Base-by-base conservation (phyloP, 768 basidiomycete species). In the Macrolepiota albuminosa region DNA sequence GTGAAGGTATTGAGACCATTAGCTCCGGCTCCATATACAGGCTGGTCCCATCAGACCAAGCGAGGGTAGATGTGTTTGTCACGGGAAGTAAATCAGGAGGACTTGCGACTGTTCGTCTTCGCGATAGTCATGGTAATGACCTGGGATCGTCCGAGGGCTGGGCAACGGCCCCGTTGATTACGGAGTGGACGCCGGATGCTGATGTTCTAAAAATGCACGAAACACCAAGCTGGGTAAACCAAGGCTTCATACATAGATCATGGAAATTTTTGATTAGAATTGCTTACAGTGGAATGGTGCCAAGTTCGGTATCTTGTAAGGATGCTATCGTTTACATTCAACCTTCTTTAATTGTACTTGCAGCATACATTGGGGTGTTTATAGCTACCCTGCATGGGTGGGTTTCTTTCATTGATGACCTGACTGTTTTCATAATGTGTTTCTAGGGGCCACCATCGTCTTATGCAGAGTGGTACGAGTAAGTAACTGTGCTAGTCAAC, bases 391-490 rank as follows among this genome's bases (percentile, higher is more conserved):
- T 9, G 81, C 80, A 40, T 83, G 73, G 72, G 72, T 74, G 45
- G 56, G 40, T 50, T 16, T 0, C 11, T 26, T n/a, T 45, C 34
- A 6, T 36, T 6, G 26, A 26, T 50, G 11, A 49, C 6, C 0
- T 16, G 3, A 61, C 33, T 59, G 8, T 57, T 36, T 36, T 10
- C 51, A 9, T 5, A 36, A 34, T 21, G 31, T 40, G 6, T 33
- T 18, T 18, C 37, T 54, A 81, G 80, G 77, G 73, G 13, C 76
- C 78, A 2, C 68, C 70, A 0, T 65, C 64, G 14, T 61, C 64
- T 11, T 84, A 84, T 61, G 77, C 81, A 0, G 84, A 85, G 66
- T 85, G 83, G 83, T 85, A 84, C 59, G 68, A 78, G 81, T 82
- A 66, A 59, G 78, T 77, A 24, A 7, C 13, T 13, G 1, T 50